phyloP scores from a whole-genome alignment of 345 rosid genomes.

The Isatis tinctoria region DNA sequence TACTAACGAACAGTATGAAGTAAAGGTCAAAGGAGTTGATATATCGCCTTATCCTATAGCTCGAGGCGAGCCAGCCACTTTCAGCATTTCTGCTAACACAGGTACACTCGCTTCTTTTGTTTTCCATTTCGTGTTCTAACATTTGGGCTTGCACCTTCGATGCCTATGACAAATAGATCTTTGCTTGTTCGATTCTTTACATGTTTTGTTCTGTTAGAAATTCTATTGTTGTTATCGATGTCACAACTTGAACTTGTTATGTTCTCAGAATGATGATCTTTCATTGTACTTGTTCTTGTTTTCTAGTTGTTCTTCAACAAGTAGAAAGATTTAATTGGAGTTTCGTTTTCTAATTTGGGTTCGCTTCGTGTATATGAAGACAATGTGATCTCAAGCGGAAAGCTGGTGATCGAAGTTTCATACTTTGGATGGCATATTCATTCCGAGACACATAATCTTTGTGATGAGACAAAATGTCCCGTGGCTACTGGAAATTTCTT shows the following conservation, averaged over 20 bases:
- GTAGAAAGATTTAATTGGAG: background rate
- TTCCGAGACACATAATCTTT: constrained; percentile 76
- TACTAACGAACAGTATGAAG: constrained; percentile 51
- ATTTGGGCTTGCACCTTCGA: background rate
- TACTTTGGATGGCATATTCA: constrained; percentile 85
- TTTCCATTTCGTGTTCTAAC: background rate
- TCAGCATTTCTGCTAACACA: constrained; percentile 60
- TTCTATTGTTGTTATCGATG: background rate
- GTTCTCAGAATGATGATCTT: background rate
- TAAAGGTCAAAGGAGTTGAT: constrained; percentile 56
- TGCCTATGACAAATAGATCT: background rate
- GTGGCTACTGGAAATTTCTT: constrained; percentile 74
- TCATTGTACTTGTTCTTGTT: background rate
- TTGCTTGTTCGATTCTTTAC: background rate
- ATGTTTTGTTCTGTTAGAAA: background rate
- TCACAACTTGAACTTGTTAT: background rate
- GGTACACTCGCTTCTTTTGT: constrained; percentile 32
- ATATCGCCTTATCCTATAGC: constrained; percentile 61
- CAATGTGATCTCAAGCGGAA: constrained; percentile 54
- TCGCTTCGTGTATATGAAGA: constrained; percentile 31
- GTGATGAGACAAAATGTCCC: constrained; percentile 78
- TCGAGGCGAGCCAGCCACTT: constrained; percentile 54
- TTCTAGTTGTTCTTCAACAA: background rate
- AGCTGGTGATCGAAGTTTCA: constrained; percentile 73
- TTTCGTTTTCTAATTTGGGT: background rate